Evolutionary conservation across 306 rosid species (phyloP).

Genomic region (Crotalaria pallida): DNA sequence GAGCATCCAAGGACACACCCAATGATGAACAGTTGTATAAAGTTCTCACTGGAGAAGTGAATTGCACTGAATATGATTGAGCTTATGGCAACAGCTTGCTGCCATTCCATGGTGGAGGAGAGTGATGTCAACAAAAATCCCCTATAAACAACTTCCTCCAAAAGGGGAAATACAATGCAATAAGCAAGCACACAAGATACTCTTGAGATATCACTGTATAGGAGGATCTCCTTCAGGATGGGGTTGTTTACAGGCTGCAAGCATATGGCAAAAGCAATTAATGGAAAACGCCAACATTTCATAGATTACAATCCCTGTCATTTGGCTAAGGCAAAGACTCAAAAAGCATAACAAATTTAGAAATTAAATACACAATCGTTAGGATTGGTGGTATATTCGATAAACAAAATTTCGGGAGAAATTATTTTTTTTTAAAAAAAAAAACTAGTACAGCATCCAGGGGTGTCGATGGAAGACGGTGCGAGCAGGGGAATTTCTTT

Average conservation of each 20-base stretch:
- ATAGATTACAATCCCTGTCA: background rate
- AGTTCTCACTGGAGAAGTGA: constrained; percentile 71
- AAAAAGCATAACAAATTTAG: background rate
- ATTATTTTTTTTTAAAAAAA: no score
- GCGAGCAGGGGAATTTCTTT: background rate
- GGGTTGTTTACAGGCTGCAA: constrained; percentile 59
- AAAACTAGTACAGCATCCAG: no score
- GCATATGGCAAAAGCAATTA: background rate
- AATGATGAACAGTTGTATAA: constrained; percentile 59
- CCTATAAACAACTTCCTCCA: constrained; percentile 74
- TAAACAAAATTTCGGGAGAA: background rate
- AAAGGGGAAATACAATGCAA: constrained; percentile 61
- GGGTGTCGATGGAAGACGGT: background rate
- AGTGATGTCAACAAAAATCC: constrained; percentile 71
- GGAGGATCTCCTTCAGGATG: constrained; percentile 58
- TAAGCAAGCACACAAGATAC: constrained; percentile 48
- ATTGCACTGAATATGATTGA: constrained; percentile 63
- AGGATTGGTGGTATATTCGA: background rate
- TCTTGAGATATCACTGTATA: constrained; percentile 43
- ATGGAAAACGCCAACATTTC: background rate
- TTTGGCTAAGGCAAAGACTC: background rate
- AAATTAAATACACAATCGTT: background rate
- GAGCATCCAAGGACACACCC: constrained; percentile 77
- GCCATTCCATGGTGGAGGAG: constrained; percentile 63
- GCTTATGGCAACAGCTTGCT: constrained; percentile 57